Evolutionary conservation across 2,329 filamentous ascomycete genomes (phyloP).

Genomic region (Xenoacremonium recifei): DNA sequence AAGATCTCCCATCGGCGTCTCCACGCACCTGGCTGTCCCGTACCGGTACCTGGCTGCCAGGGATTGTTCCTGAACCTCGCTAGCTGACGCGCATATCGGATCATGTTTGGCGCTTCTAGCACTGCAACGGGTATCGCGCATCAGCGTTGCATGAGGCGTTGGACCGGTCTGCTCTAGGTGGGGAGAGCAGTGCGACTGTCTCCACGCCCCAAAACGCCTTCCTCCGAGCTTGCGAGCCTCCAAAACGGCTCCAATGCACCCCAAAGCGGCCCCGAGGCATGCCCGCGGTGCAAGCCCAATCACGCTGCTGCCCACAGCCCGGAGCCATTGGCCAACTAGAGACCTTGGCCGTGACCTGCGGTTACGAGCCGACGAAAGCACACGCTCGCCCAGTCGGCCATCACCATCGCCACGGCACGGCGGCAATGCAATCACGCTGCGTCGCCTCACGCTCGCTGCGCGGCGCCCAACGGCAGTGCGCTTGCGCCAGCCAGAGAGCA

Average conservation of each 20-base stretch:
- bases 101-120: conserved; percentile 29
- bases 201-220: not conserved
- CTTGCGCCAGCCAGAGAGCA: no score
- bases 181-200: conserved; percentile 14
- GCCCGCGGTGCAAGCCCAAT: conserved; percentile 17
- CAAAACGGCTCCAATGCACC: not conserved
- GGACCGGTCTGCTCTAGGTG: conserved; percentile 6
- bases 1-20: conserved; percentile 22
- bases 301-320: conserved; percentile 21
- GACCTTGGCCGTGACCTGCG: conserved; percentile 12
- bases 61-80: conserved; percentile 25
- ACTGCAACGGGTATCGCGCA: conserved; percentile 29
- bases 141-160: conserved; percentile 23
- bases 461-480: conserved; percentile 11
- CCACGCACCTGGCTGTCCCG: conserved; percentile 19
- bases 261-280: not conserved
- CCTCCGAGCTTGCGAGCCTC: no score
- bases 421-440: conserved; percentile 14
- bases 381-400: conserved; percentile 7
- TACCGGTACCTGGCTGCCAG: conserved; percentile 26
- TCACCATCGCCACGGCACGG: conserved; percentile 8
- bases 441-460: conserved; percentile 15
- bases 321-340: conserved; percentile 24
- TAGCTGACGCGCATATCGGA: conserved; percentile 31
- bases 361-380: not conserved